These are phyloP conservation scores for Cordia subcordata DNA, from an alignment of 257 asterid genomes.

Conservation along the genomic window DNA sequence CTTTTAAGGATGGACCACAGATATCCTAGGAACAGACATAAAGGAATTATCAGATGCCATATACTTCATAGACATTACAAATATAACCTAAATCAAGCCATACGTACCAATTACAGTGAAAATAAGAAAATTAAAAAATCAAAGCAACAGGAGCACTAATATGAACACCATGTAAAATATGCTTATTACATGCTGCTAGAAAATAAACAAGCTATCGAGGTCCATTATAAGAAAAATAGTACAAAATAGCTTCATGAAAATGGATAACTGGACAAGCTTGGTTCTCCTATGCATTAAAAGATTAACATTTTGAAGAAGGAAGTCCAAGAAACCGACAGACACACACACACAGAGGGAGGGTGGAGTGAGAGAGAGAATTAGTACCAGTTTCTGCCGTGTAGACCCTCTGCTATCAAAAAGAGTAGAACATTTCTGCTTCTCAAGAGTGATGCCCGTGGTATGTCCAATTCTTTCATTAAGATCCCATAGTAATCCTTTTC, in stretches of 20 bases:
- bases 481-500: slow-evolving; percentile 20
- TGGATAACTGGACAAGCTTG: no score
- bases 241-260: no score
- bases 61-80: neutral
- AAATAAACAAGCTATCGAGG: no score
- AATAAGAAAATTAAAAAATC: no score
- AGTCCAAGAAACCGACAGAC: neutral
- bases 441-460: neutral
- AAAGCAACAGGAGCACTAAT: neutral
- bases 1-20: neutral
- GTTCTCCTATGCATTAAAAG: neutral
- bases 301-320: neutral
- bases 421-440: neutral
- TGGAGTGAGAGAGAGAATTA: neutral
- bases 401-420: slow-evolving; percentile 2
- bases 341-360: neutral
- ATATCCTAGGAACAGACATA: slow-evolving; percentile 7
- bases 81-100: neutral
- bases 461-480: slow-evolving; percentile 16
- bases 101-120: neutral
- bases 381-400: slow-evolving; percentile 15
- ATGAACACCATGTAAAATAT: no score
- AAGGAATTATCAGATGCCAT: slow-evolving; percentile 7
- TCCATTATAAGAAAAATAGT: no score
- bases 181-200: no score